These are phyloP conservation scores for Lactifluus pinguis DNA, from an alignment of 768 basidiomycete genomes.

Conservation along the genomic window DNA sequence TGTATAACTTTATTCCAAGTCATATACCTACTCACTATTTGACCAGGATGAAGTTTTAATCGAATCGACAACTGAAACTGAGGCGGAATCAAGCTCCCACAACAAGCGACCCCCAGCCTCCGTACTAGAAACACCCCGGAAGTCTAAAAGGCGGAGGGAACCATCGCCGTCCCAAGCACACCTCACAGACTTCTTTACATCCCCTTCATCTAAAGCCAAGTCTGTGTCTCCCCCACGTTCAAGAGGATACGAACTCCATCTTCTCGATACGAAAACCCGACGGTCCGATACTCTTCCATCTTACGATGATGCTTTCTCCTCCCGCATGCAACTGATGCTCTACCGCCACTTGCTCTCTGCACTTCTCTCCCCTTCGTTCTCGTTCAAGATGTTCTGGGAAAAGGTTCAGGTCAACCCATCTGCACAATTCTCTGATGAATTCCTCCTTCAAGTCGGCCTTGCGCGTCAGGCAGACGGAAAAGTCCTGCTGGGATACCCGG, in stretches of 20 bases:
- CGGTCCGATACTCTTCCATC: conserved; percentile 39
- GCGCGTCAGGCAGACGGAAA: neutral
- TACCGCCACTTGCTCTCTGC: conserved; percentile 58
- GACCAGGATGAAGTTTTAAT: conserved; percentile 45
- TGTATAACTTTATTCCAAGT: conserved; percentile 14
- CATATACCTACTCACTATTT: neutral
- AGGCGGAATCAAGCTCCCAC: neutral
- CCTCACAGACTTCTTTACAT: conserved; percentile 20
- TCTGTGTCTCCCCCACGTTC: neutral
- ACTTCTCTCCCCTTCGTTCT: conserved; percentile 36
- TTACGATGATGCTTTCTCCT: conserved; percentile 46
- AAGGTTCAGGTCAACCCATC: conserved; percentile 36
- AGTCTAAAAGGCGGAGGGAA: conserved; percentile 24
- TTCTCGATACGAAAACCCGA: conserved; percentile 70
- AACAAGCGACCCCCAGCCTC: conserved; percentile 19
- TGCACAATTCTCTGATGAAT: conserved; percentile 40
- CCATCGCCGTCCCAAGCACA: conserved; percentile 19
- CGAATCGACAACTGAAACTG: conserved; percentile 13
- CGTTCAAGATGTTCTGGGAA: conserved; percentile 48
- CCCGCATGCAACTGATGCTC: conserved; percentile 69
- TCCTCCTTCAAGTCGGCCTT: conserved; percentile 31
- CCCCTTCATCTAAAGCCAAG: neutral
- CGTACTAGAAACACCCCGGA: conserved; percentile 21
- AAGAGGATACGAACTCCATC: conserved; percentile 29
- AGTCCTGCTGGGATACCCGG: conserved; percentile 1